Evolutionary conservation across 257 asterid species (phyloP), one percentile per base, ranked within the genome.

Genomic region (Scutellaria minor): DNA sequence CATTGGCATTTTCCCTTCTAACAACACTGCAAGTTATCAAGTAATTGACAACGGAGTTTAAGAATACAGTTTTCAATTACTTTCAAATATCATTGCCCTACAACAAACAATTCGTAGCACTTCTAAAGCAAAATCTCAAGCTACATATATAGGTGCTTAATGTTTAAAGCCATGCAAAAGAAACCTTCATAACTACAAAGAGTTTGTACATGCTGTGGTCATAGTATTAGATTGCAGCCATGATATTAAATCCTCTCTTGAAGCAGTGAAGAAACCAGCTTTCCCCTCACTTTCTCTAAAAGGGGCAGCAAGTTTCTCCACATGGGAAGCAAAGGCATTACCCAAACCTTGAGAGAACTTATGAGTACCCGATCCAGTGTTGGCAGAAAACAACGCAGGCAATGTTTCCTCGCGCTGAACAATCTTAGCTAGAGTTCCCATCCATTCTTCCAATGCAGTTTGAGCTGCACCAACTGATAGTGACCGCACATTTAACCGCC

Each of bases 361-460:
- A 63, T 92, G 97, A 40, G 90, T 86, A 7, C 99, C 99, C 0
- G 95, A 79, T 27, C 99, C 99, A 0, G 99, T 88, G 76, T 75
- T 86, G 1, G 98, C 98, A 0, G 93, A 82, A 50, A 91, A 82
- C 73, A 91, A 22, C 2, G 88, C 92, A 0, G 99, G 97, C 84
- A 94, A 78, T 1, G 66, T 72, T 76, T 88, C 97, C 13, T 80
- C 76, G 2, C 90, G 85, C 53, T 75, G 82, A 41, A 91, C 89
- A 0, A 83, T 87, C 64, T 76, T 88, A 5, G 87, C 88, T n/a
- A 95, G 42, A 11, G 88, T 83, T 10, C 77, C 71, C 96, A 90
- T 83, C 98, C 99, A 95, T 67, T 91, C 99, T 75, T 95, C 98
- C 9, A 95, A 81, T 4, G 98, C 98, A 10, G 98, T 90, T 7